Percentiles rank a stretch among this genome's conserved stretches.
Conservation (phyloP, 2,329 filamentous ascomycete genomes). For the Truncatella angustata region DNA sequence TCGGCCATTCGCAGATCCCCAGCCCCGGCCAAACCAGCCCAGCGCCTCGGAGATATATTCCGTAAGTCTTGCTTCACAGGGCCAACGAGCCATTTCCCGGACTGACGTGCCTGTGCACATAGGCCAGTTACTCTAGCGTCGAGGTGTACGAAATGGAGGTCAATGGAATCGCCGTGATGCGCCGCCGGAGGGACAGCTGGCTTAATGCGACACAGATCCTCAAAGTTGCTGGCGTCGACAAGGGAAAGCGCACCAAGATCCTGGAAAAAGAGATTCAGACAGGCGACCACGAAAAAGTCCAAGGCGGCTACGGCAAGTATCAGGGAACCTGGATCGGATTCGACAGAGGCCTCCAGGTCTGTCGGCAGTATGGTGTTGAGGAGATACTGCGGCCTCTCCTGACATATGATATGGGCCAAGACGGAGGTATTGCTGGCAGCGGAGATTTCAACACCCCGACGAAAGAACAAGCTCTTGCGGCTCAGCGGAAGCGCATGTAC, state of each 20-base stretch:
- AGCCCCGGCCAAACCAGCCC: conserved; percentile 34
- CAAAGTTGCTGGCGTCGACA: conserved; percentile 95
- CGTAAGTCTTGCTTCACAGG: conserved; percentile 38
- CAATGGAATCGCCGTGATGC: conserved; percentile 91
- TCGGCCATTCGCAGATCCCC: conserved; percentile 39
- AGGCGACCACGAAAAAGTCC: conserved; percentile 96
- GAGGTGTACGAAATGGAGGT: conserved; percentile 99
- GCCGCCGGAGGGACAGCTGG: conserved; percentile 91
- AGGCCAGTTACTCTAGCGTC: conserved; percentile 91
- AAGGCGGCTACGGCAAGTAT: conserved; percentile 97
- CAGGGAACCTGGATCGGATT: conserved; percentile 99
- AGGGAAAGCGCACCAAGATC: conserved; percentile 96
- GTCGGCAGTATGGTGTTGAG: conserved; percentile 75
- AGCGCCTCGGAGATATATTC: conserved; percentile 60
- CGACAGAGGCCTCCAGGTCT: conserved; percentile 87
- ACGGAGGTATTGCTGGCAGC: conserved; percentile 68
- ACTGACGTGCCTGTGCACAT: conserved; percentile 3
- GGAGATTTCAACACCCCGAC: conserved; percentile 89
- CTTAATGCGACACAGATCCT: conserved; percentile 97
- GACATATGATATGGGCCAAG: conserved; percentile 77
- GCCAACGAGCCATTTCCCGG: not conserved
- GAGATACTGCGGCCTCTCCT: conserved; percentile 72
- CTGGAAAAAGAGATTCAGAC: conserved; percentile 96
- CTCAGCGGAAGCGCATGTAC: conserved; percentile 88
- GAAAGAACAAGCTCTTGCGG: conserved; percentile 98